phyloP scores from a whole-genome alignment of 2,329 filamentous ascomycete species.

The Alternaria brassicicola region DNA sequence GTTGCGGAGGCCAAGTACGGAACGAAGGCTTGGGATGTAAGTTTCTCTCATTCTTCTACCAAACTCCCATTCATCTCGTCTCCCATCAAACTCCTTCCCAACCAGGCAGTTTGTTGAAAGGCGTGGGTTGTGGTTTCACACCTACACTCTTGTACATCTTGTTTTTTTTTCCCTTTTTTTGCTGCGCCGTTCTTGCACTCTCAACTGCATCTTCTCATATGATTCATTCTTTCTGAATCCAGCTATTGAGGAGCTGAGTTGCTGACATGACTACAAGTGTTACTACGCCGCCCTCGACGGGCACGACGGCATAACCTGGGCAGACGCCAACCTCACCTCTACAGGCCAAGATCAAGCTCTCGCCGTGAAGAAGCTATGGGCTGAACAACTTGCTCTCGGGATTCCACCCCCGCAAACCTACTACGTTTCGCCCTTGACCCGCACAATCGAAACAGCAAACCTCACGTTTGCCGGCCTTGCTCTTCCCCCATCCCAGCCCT shows the following conservation, averaged over 20 bases:
- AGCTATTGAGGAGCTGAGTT: background rate
- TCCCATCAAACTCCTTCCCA: background rate
- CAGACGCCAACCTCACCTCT: constrained; percentile 66
- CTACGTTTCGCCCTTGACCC: constrained; percentile 68
- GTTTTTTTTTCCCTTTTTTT: background rate
- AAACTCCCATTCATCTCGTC: no score
- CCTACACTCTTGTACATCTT: background rate
- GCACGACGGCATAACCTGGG: constrained; percentile 66
- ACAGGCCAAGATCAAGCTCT: constrained; percentile 64
- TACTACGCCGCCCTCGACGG: constrained; percentile 70
- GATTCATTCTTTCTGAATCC: background rate
- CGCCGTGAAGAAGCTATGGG: constrained; percentile 65
- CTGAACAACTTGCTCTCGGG: constrained; percentile 56
- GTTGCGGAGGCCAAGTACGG: constrained; percentile 72
- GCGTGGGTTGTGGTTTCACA: background rate
- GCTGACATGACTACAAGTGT: constrained; percentile 46
- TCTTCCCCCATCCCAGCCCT: constrained; percentile 58
- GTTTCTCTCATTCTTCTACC: constrained; percentile 28
- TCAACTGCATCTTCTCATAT: background rate
- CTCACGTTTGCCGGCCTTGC: constrained; percentile 63
- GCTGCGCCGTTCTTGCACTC: background rate
- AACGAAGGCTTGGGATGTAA: constrained; percentile 70
- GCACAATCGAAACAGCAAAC: constrained; percentile 68
- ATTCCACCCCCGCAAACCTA: constrained; percentile 68
- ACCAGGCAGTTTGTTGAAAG: background rate